These are phyloP conservation scores for Puccinia polysora DNA, from an alignment of 1,284 basidiomycete genomes.

Conservation along the genomic window DNA sequence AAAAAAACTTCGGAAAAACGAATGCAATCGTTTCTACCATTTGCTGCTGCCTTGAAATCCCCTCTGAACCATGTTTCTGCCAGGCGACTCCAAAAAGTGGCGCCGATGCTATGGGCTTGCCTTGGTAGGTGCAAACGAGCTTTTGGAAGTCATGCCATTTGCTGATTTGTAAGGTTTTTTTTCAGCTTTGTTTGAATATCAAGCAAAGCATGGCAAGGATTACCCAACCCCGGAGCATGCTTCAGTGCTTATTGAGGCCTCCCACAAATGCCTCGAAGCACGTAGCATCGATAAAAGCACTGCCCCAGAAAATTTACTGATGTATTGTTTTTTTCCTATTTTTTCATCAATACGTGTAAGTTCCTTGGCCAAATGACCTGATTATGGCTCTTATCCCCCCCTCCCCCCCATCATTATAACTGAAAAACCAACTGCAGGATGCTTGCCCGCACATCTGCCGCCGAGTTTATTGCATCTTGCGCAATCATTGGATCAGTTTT, in stretches of 20 bases:
- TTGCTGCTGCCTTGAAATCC: constrained; percentile 58
- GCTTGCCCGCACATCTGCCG: constrained; percentile 65
- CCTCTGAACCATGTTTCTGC: constrained; percentile 67
- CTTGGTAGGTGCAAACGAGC: constrained; percentile 60
- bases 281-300: constrained; percentile 3
- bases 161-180: constrained; percentile 8
- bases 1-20: constrained; percentile 63
- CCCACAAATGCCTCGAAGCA: constrained; percentile 7
- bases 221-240: constrained; percentile 1
- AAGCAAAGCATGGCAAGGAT: not conserved
- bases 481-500: constrained; percentile 90
- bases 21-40: constrained; percentile 63
- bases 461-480: constrained; percentile 81
- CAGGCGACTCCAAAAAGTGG: constrained; percentile 70
- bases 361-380: no score
- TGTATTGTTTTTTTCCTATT: constrained; percentile 2
- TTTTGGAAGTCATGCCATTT: not conserved
- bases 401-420: no score
- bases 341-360: no score
- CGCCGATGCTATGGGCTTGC: constrained; percentile 62
- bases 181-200: constrained; percentile 73
- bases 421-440: no score
- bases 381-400: no score
- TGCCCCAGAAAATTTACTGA: not conserved
- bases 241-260: constrained; percentile 22